Base-by-base conservation (phyloP, 2,329 filamentous ascomycete species). In the Paramyrothecium roridum region DNA sequence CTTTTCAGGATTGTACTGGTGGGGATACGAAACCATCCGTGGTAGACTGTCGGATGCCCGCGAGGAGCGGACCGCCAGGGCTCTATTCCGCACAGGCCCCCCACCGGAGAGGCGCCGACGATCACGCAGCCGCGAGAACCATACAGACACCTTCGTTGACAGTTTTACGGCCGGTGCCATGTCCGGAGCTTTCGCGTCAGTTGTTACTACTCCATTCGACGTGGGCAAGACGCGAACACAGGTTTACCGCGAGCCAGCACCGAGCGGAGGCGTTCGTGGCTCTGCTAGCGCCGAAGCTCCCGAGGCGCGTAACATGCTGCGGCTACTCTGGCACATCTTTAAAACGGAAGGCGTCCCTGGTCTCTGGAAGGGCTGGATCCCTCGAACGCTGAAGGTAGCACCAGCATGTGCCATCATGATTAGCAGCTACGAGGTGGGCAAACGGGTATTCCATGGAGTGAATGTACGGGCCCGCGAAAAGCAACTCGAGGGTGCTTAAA, bases 351-450 rank as follows among this genome's bases (percentile, higher is more conserved):
- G 95, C 2, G 70, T 86, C 17, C 70, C 83, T 1, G 95, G 95
- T 0, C 76, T 99, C 6, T 98, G 96, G 83, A 90, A 81, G 64
- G 95, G 95, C 47, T 97, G 93, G 91, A 88, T 91, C 22, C 92
- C 95, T 0, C 82, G 95, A 43, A 96, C 91, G 62, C 78, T 98
- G 57, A 98, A 98, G 71, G 93, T 99, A 6, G 93, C 95, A 1
- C 95, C 95, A 1, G 91, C 93, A 0, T 99, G 95, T 73, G 95
- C 95, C 26, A 98, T 99, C 69, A 99, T 99, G 95, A 98, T 99
- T 69, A 96, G 91, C 69, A 96, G 89, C 69, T 99, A 98, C 71
- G 95, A 99, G 73, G 84, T 98, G 40, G 93, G 95, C 52, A 99
- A 99, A 80, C 88, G 90, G 71, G 87, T 89, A 69, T 96, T 96